Conservation (phyloP, 2,329 filamentous ascomycete genomes). For the Dactylonectria estremocensis region DNA sequence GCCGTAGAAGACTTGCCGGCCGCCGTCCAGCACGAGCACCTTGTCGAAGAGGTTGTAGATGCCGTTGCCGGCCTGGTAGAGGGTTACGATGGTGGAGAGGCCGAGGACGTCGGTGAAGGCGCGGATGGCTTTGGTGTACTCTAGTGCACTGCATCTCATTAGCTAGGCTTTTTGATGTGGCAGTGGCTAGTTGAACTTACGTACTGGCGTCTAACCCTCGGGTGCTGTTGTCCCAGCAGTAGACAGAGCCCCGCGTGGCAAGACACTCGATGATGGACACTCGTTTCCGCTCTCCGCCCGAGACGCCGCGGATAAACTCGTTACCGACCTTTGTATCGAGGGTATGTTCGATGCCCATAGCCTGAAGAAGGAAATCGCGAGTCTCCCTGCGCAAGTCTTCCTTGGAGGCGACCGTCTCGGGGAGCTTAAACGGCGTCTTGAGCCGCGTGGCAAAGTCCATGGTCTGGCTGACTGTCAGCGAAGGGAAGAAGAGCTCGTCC, state of each 20-base stretch:
- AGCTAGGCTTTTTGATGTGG: neutral
- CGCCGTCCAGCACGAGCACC: conserved; percentile 76
- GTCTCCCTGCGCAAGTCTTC: conserved; percentile 63
- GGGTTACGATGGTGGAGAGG: conserved; percentile 72
- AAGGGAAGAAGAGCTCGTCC: conserved; percentile 76
- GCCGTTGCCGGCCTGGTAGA: conserved; percentile 79
- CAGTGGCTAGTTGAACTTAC: conserved; percentile 20
- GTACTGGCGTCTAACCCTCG: conserved; percentile 77
- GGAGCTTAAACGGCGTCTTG: conserved; percentile 64
- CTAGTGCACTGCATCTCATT: conserved; percentile 60
- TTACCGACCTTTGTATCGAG: conserved; percentile 77
- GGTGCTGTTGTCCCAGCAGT: conserved; percentile 78
- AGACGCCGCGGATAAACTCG: conserved; percentile 76
- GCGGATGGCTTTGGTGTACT: conserved; percentile 72
- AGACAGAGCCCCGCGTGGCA: conserved; percentile 70
- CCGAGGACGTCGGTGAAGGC: conserved; percentile 75
- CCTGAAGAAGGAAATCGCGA: conserved; percentile 67
- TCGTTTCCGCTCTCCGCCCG: conserved; percentile 78
- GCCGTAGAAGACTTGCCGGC: conserved; percentile 77
- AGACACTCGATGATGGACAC: conserved; percentile 78
- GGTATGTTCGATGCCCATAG: conserved; percentile 72
- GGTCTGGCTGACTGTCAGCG: conserved; percentile 79
- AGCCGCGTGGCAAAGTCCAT: conserved; percentile 77
- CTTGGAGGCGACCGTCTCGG: conserved; percentile 44
- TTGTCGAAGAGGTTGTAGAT: conserved; percentile 81